These are phyloP conservation scores for Erodium moschatum DNA, from an alignment of 441 rosid species.

Conservation along the genomic window DNA sequence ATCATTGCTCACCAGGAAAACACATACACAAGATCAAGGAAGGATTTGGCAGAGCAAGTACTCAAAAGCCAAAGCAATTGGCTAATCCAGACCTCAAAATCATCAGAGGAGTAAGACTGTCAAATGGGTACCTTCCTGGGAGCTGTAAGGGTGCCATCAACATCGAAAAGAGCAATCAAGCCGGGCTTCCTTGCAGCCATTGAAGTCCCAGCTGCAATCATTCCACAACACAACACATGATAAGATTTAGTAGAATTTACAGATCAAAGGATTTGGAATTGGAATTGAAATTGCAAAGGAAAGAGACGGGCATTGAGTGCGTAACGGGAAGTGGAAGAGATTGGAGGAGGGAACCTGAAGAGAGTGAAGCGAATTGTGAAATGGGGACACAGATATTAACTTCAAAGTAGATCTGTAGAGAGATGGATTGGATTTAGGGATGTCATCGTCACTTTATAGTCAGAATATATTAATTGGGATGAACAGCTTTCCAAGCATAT, in stretches of 20 bases:
- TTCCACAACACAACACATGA: not conserved
- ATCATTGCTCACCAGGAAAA: not conserved
- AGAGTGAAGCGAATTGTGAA: conserved; percentile 13
- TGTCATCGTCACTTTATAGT: too few relatives aligned
- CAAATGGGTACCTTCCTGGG: conserved; percentile 55
- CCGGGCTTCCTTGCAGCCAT: conserved; percentile 45
- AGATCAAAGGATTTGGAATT: not conserved
- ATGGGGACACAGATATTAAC: conserved; percentile 8
- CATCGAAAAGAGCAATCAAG: conserved; percentile 50
- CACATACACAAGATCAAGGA: too few relatives aligned
- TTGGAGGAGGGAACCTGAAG: not conserved
- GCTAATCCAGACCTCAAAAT: not conserved
- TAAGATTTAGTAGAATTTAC: not conserved
- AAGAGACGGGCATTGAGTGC: not conserved
- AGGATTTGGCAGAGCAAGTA: not conserved
- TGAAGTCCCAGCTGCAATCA: conserved; percentile 14
- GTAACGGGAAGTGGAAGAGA: not conserved
- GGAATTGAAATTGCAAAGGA: not conserved
- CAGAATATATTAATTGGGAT: too few relatives aligned
- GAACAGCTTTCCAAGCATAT: not conserved
- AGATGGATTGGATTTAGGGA: too few relatives aligned
- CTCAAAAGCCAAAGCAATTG: not conserved
- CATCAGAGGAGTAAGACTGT: not conserved
- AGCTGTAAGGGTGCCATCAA: conserved; percentile 65
- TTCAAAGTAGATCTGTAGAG: conserved; percentile 19